Evolutionary conservation across 2,329 filamentous ascomycete species (phyloP).

Genomic region (Fusarium nematophilum): DNA sequence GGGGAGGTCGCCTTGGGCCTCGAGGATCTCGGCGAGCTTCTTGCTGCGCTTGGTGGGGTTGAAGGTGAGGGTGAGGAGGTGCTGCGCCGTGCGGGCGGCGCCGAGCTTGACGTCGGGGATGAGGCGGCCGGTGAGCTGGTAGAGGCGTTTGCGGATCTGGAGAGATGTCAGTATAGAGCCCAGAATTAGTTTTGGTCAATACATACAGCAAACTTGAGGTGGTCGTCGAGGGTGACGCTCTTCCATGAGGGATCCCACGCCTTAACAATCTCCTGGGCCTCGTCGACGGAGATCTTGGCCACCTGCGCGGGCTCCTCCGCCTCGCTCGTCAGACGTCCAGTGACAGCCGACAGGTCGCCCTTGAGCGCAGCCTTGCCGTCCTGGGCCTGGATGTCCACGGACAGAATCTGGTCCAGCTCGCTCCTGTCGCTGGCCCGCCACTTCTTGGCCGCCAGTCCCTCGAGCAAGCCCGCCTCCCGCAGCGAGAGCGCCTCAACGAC

Average conservation of each 20-base stretch:
- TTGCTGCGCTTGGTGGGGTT: slow-evolving; percentile 66
- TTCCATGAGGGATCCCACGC: slow-evolving; percentile 69
- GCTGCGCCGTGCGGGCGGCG: slow-evolving; percentile 63
- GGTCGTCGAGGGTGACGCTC: slow-evolving; percentile 65
- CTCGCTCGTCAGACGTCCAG: slow-evolving; percentile 48
- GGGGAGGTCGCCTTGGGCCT: slow-evolving; percentile 56
- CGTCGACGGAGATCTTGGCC: slow-evolving; percentile 48
- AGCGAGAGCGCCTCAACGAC: slow-evolving; percentile 64
- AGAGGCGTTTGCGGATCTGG: slow-evolving; percentile 83
- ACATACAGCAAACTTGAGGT: slow-evolving; percentile 80
- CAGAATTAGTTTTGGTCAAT: neutral
- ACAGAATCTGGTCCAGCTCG: slow-evolving; percentile 51
- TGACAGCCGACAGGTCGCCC: slow-evolving; percentile 52
- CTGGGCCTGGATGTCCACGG: slow-evolving; percentile 52
- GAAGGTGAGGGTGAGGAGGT: slow-evolving; percentile 65
- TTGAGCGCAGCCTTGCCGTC: slow-evolving; percentile 55
- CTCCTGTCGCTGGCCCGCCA: slow-evolving; percentile 48
- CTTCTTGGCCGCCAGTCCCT: slow-evolving; percentile 48
- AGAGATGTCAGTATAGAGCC: slow-evolving; percentile 27
- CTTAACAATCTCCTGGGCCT: slow-evolving; percentile 57
- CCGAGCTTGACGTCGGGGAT: slow-evolving; percentile 77
- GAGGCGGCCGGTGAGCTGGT: slow-evolving; percentile 82
- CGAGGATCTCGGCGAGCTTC: slow-evolving; percentile 73
- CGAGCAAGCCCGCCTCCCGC: slow-evolving; percentile 45
- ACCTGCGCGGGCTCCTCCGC: slow-evolving; percentile 38